A percentile compares a stretch with the other conserved stretches of the same genome.
Evolutionary conservation across 192 early-diverging fungal species (phyloP).

Genomic region (Backusella mclennaniae): DNA sequence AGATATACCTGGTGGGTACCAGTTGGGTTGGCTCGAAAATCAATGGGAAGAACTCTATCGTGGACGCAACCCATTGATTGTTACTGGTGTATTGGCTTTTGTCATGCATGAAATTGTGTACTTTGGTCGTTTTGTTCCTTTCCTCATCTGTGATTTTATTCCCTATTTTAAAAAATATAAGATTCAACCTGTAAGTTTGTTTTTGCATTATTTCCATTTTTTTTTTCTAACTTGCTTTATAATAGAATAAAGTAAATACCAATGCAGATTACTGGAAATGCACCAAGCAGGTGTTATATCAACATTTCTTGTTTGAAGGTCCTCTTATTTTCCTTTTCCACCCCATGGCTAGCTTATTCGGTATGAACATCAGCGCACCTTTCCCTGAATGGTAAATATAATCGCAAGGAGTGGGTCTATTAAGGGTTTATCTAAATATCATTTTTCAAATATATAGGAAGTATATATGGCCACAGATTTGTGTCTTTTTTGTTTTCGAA

Average conservation of each 20-base stretch:
- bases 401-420: background rate
- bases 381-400: constrained; percentile 70
- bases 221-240: background rate
- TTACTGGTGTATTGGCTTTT: constrained; percentile 75
- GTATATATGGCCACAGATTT: constrained; percentile 55
- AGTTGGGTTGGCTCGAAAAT: constrained; percentile 46
- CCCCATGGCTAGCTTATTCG: constrained; percentile 77
- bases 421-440: background rate
- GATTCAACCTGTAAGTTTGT: constrained; percentile 70
- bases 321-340: constrained; percentile 90
- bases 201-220: background rate
- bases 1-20: constrained; percentile 1
- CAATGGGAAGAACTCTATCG: constrained; percentile 65
- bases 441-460: constrained; percentile 10
- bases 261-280: constrained; percentile 71
- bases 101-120: constrained; percentile 89
- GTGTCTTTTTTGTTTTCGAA: constrained; percentile 80
- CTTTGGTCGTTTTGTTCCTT: constrained; percentile 92
- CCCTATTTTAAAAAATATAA: constrained; percentile 86
- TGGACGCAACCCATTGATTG: constrained; percentile 67
- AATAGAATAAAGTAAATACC: constrained; percentile 63
- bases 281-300: constrained; percentile 59
- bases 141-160: constrained; percentile 80
- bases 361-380: constrained; percentile 83
- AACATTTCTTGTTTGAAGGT: constrained; percentile 80